Conservation (phyloP, 2,329 filamentous ascomycete species). For the Pleomassaria siparia region DNA sequence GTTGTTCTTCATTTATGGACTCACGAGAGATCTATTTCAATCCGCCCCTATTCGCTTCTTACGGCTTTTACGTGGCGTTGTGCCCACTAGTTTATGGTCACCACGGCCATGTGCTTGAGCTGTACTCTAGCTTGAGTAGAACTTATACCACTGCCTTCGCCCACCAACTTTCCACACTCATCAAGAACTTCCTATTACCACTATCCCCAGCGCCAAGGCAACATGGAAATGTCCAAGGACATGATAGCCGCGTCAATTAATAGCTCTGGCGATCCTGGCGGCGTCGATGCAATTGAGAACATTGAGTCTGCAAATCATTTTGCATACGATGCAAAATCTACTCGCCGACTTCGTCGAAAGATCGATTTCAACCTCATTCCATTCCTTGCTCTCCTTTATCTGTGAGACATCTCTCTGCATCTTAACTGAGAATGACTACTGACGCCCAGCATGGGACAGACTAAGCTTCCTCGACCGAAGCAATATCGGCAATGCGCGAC, state of each 20-base stretch:
- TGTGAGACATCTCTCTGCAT: too few species aligned
- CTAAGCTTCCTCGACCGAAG: constrained; percentile 56
- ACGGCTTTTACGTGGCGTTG: neutral
- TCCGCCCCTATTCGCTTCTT: neutral
- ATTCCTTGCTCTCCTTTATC: constrained; percentile 58
- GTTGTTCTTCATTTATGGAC: neutral
- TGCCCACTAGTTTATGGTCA: neutral
- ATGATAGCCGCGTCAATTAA: neutral
- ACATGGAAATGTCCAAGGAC: constrained; percentile 1
- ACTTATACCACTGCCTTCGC: neutral
- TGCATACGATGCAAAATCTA: constrained; percentile 42
- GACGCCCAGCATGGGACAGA: too few species aligned
- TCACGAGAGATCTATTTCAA: too few species aligned
- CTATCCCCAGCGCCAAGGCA: neutral
- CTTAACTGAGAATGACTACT: too few species aligned
- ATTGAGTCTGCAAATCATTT: neutral
- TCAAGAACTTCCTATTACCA: neutral
- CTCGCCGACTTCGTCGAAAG: constrained; percentile 53
- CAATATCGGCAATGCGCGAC: constrained; percentile 46
- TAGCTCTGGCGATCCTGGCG: neutral
- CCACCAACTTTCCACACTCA: neutral
- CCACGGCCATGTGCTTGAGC: neutral
- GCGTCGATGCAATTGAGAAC: neutral
- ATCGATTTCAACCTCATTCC: constrained; percentile 57
- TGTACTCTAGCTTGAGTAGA: neutral